Evolutionary conservation across 1,284 basidiomycete species (phyloP).

Genomic region (Phenoliferia sp.): DNA sequence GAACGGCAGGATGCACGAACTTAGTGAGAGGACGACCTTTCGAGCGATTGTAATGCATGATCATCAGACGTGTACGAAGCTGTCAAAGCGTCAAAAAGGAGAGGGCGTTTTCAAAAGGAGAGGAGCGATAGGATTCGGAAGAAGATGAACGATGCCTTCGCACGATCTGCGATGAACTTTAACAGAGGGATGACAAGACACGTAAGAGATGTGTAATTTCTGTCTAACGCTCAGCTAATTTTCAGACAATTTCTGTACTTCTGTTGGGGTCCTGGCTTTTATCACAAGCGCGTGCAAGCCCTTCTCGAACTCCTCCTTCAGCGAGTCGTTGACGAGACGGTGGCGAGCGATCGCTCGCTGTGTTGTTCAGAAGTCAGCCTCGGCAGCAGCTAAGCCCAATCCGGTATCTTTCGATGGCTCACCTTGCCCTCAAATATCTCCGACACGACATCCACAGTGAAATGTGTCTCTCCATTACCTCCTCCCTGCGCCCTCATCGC

Average conservation of each 20-base stretch:
- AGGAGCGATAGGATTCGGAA: no score
- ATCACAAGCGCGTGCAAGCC: slow-evolving; percentile 37
- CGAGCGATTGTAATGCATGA: no score
- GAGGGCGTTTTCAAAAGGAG: no score
- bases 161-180: no score
- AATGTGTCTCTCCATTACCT: slow-evolving; percentile 35
- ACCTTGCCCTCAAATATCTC: slow-evolving; percentile 31
- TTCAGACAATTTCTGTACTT: slow-evolving; percentile 12
- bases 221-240: background rate
- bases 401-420: no score
- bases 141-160: no score
- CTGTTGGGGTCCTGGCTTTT: slow-evolving; percentile 32
- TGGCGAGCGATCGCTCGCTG: slow-evolving; percentile 36
- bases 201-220: no score
- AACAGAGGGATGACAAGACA: no score
- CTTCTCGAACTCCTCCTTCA: slow-evolving; percentile 30
- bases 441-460: slow-evolving; percentile 32
- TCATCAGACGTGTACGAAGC: no score
- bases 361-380: background rate
- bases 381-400: background rate
- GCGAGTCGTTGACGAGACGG: slow-evolving; percentile 35
- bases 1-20: no score
- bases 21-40: no score
- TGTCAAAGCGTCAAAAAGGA: no score
- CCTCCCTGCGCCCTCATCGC: slow-evolving; percentile 34